Evolutionary conservation across 345 rosid genomes (phyloP).

Genomic region (Aurinia saxatilis): DNA sequence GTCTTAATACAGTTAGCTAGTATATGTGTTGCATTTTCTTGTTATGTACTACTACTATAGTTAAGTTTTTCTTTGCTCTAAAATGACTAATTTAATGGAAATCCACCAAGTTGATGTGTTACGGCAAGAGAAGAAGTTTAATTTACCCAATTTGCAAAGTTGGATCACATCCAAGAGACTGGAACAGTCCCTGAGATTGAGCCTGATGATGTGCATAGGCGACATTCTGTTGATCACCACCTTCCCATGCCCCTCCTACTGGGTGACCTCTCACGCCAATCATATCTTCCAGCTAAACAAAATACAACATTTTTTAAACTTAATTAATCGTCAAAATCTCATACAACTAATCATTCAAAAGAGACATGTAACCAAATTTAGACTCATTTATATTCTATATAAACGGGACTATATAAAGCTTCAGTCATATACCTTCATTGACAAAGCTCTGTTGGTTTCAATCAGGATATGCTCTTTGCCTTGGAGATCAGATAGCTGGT

Average conservation of each 20-base stretch:
- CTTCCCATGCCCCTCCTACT: constrained; percentile 68
- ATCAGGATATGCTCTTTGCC: constrained; percentile 75
- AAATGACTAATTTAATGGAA: no score
- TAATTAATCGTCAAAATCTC: neutral
- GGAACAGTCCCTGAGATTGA: constrained; percentile 68
- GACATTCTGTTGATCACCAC: constrained; percentile 52
- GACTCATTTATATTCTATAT: neutral
- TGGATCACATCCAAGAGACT: constrained; percentile 84
- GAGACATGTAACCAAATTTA: neutral
- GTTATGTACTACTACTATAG: no score
- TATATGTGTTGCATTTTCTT: no score
- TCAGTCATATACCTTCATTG: constrained; percentile 53
- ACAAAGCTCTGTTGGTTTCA: constrained; percentile 80
- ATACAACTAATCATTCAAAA: neutral
- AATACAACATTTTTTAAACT: neutral
- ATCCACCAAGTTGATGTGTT: neutral
- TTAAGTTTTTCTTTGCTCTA: no score
- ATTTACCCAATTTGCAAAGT: constrained; percentile 91
- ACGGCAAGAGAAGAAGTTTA: neutral
- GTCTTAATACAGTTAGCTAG: no score
- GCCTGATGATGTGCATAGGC: constrained; percentile 54
- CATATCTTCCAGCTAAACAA: constrained; percentile 74
- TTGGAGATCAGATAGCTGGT: constrained; percentile 90
- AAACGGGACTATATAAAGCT: neutral
- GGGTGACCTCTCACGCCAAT: constrained; percentile 47